Evolutionary conservation across 495 filamentous ascomycete species (phyloP), one percentile per base, ranked within the genome.

Genomic region (Cudoniella acicularis): DNA sequence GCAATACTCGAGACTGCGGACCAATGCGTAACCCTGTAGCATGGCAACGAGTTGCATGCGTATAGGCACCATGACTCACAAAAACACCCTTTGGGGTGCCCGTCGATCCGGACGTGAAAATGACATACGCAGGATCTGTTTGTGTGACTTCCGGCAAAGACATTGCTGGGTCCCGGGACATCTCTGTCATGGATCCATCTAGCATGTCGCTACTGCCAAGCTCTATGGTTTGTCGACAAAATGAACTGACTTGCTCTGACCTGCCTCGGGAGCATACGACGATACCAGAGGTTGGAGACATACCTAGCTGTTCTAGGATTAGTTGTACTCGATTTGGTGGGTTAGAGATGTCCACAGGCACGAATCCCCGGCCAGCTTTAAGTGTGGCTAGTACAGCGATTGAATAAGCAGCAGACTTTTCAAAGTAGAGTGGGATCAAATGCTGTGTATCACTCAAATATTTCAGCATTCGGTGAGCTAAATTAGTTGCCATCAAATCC

Each of bases 71-170:
- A 23, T 55, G 52, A 23, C 22, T 48, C 2, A 49, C 18, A 17
- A 55, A 13, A 2, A 76, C 73, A 10, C 76, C 76, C 56, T 79
- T 79, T 0, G 76, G 75, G 41, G 72, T 73, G 25, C 76, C 76
- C 8, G 76, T 79, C 62, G 70, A 75, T 22, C 76, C 76, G 0
- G 75, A 78, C 2, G 75, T 79, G 59, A 77, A 79, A n/a, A 72
- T 68, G 20, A 85, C 69, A 60, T 81, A 89, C 55, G 54, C 63
- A 25, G 27, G 52, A 1, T 10, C 27, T n/a, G n/a, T n/a, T n/a
- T n/a, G n/a, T n/a, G n/a, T n/a, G n/a, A n/a, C n/a, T n/a, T n/a
- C n/a, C n/a, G n/a, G n/a, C n/a, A n/a, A n/a, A n/a, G n/a, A n/a
- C n/a, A n/a, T n/a, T n/a, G n/a, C n/a, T n/a, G n/a, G n/a, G n/a